Conservation (phyloP, 2,329 filamentous ascomycete species). For the Cladosporium colombiae region DNA sequence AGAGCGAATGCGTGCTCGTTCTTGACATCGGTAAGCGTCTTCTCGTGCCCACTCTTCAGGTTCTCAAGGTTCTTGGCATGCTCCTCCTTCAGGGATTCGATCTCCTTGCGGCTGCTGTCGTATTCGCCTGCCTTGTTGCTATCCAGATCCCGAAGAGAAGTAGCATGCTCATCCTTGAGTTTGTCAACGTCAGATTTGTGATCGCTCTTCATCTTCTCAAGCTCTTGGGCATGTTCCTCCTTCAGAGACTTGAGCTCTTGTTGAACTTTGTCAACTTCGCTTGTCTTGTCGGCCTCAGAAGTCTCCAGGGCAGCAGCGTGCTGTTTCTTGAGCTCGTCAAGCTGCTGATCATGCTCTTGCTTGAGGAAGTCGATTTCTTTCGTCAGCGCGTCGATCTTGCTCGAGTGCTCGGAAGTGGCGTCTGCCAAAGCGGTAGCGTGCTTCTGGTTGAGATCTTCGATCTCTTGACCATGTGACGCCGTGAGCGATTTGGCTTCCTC, state of each 20-base stretch:
- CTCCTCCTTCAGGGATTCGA: constrained; percentile 27
- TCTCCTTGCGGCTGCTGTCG: constrained; percentile 25
- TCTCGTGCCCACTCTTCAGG: constrained; percentile 7
- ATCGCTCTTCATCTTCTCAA: constrained; percentile 19
- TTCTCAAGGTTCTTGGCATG: constrained; percentile 17
- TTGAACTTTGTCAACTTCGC: not conserved
- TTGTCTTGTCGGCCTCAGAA: constrained; percentile 15
- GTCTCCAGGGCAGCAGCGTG: constrained; percentile 23
- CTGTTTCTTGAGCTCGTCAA: constrained; percentile 20
- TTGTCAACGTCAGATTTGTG: constrained; percentile 21
- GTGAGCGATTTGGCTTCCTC: constrained; percentile 23
- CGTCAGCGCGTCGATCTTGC: constrained; percentile 13
- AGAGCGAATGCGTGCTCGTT: constrained; percentile 8
- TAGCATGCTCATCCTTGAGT: constrained; percentile 17
- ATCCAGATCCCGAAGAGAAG: constrained; percentile 11
- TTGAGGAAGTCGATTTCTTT: constrained; percentile 7
- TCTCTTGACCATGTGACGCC: not conserved
- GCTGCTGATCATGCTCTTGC: constrained; percentile 15
- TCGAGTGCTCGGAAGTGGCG: not conserved
- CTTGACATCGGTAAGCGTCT: not conserved
- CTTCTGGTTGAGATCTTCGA: constrained; percentile 17
- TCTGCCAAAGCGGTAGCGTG: constrained; percentile 18
- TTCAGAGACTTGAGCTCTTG: constrained; percentile 26
- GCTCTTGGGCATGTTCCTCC: constrained; percentile 23
- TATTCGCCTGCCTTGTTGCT: constrained; percentile 17